Evolutionary conservation across 495 filamentous ascomycete species (phyloP), one percentile per base, ranked within the genome.

Genomic region (Gamarada debralockiae): DNA sequence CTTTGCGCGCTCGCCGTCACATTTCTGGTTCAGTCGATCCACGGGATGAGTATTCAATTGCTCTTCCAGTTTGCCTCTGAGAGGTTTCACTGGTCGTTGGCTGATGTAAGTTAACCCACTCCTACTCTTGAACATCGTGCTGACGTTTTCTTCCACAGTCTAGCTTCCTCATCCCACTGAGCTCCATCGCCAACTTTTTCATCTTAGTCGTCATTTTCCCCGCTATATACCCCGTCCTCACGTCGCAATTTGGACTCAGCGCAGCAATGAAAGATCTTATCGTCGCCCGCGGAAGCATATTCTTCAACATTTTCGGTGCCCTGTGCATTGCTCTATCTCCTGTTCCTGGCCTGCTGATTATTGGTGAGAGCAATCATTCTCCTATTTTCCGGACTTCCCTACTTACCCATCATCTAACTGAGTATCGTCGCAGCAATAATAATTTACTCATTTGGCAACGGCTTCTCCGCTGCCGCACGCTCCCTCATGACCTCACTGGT

Each of bases 401-500:
- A 31, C 38, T 20, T 44, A 21, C 38, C 15, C 24, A 3, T 47
- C 4, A n/a, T n/a, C n/a, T n/a, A n/a, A n/a, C n/a, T n/a, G n/a
- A n/a, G n/a, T n/a, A n/a, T n/a, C n/a, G n/a, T n/a, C n/a, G n/a
- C 12, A 44, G 22, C 41, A 22, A 33, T 23, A 10, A 25, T 18
- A 2, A 18, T 44, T 36, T 33, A 25, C 37, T 12, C 22, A 9
- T 25, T 42, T 25, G 50, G 50, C 9, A 15, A 5, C 15, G 50
- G 50, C 25, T 42, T 31, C 41, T 7, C 14, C 29, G 1, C 42
- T 5, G 27, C 42, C 22, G 12, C 47, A 13, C 42, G 52, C n/a
- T 55, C 52, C 21, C 44, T 55, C 21, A 20, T 49, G 15, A 55
- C 52, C n/a, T 55, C 52, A 3, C 25, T 55, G 23, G 42, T 42